phyloP scores from a whole-genome alignment of 1,284 basidiomycete species.

The Boletus semigastroideus region DNA sequence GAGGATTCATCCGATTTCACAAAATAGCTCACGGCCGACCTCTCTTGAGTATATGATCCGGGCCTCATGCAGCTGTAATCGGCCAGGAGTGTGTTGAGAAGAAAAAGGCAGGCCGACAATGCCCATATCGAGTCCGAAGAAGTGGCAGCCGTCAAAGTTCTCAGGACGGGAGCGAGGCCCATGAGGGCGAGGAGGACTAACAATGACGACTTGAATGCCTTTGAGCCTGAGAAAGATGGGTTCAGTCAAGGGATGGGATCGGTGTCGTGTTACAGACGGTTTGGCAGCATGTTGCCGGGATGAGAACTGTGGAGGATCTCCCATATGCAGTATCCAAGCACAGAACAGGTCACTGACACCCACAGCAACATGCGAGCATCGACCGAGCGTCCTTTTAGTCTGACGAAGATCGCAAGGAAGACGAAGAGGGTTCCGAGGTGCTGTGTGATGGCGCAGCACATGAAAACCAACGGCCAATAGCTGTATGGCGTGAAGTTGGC shows the following conservation, averaged over 20 bases:
- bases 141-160: conserved; percentile 91
- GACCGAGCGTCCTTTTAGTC: conserved; percentile 61
- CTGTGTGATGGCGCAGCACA: conserved; percentile 82
- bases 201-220: conserved; percentile 71
- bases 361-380: conserved; percentile 72
- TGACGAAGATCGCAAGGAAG: conserved; percentile 80
- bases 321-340: conserved; percentile 63
- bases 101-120: conserved; percentile 67
- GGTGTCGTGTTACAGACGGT: conserved; percentile 17
- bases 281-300: conserved; percentile 16
- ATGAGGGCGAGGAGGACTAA: conserved; percentile 87
- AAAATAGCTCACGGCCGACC: conserved; percentile 28
- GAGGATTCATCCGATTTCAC: conserved; percentile 18
- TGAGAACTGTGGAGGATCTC: conserved; percentile 48
- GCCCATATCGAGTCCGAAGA: conserved; percentile 98
- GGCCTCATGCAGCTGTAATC: conserved; percentile 54
- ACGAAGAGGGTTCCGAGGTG: conserved; percentile 79
- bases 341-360: conserved; percentile 59
- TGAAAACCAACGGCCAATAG: conserved; percentile 70
- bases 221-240: conserved; percentile 49
- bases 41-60: conserved; percentile 38
- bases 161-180: conserved; percentile 87
- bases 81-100: conserved; percentile 61
- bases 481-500: conserved; percentile 77
- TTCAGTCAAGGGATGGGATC: conserved; percentile 5